These are phyloP conservation scores for Diophrys sp. DNA, from an alignment of 73 alveolate species.

Conservation along the genomic window DNA sequence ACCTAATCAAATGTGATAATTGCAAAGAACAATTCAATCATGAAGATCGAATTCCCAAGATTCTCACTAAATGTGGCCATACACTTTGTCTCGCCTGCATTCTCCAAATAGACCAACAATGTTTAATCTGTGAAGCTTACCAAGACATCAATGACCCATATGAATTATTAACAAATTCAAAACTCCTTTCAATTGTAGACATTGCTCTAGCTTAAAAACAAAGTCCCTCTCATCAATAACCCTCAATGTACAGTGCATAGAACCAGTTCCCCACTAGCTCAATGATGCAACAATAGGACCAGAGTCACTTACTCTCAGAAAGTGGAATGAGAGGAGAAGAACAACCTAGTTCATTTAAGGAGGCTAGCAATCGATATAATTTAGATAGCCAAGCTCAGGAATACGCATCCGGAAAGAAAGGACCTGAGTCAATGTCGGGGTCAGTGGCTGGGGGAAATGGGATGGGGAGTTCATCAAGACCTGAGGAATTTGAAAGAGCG, in stretches of 20 bases:
- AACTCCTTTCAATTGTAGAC: slow-evolving; percentile 32
- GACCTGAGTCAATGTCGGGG: neutral
- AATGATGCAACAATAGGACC: too few relatives aligned
- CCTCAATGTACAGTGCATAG: too few relatives aligned
- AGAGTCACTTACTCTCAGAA: too few relatives aligned
- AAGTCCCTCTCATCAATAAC: too few relatives aligned
- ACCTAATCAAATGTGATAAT: slow-evolving; percentile 60
- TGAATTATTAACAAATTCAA: slow-evolving; percentile 26
- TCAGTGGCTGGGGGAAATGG: neutral
- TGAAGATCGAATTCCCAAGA: slow-evolving; percentile 67
- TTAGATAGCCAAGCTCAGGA: too few relatives aligned
- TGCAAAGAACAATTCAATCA: slow-evolving; percentile 70
- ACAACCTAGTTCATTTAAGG: too few relatives aligned
- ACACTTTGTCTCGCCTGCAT: slow-evolving; percentile 76
- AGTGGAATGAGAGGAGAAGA: too few relatives aligned
- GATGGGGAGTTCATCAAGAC: neutral
- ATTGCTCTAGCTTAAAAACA: too few relatives aligned
- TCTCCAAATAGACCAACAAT: slow-evolving; percentile 14
- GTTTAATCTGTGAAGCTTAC: slow-evolving; percentile 11
- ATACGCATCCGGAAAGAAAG: neutral
- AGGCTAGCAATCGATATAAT: too few relatives aligned
- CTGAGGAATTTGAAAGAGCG: slow-evolving; percentile 2
- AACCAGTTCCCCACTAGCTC: too few relatives aligned
- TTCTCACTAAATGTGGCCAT: slow-evolving; percentile 79
- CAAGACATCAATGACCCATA: slow-evolving; percentile 18